A percentile compares a stretch with the other conserved stretches of the same genome.
Conservation (phyloP, 1,139 yeast genomes). For the Candida frijolesensis region DNA sequence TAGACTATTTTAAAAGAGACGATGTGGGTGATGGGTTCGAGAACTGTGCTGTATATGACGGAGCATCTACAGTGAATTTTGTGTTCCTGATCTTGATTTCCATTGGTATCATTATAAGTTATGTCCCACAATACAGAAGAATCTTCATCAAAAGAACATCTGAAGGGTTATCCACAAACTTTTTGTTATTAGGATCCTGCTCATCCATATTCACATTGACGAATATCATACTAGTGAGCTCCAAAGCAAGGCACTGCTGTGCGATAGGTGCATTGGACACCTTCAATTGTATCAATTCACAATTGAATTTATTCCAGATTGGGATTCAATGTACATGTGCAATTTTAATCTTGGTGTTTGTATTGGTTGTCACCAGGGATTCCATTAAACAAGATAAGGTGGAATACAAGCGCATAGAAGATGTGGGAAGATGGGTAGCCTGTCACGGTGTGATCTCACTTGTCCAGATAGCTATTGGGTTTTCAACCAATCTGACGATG, state of each 20-base stretch:
- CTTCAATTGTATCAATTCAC: slow-evolving; percentile 71
- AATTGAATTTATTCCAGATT: slow-evolving; percentile 71
- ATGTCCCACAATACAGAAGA: slow-evolving; percentile 73
- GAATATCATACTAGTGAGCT: slow-evolving; percentile 65
- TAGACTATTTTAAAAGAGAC: not conserved
- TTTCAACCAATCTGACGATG: slow-evolving; percentile 21
- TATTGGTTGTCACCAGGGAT: slow-evolving; percentile 47
- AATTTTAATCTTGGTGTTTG: slow-evolving; percentile 56
- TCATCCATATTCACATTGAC: slow-evolving; percentile 72
- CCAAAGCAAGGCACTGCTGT: slow-evolving; percentile 58
- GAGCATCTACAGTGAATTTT: slow-evolving; percentile 51
- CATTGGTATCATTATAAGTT: slow-evolving; percentile 71
- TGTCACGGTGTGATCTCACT: slow-evolving; percentile 39
- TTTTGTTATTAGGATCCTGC: slow-evolving; percentile 69
- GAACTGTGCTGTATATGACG: slow-evolving; percentile 43
- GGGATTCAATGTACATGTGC: slow-evolving; percentile 70
- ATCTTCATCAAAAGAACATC: slow-evolving; percentile 63
- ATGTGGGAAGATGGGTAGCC: slow-evolving; percentile 42
- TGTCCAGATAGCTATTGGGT: slow-evolving; percentile 34
- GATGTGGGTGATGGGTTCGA: slow-evolving; percentile 14
- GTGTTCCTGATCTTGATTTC: slow-evolving; percentile 56
- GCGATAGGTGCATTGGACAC: slow-evolving; percentile 35
- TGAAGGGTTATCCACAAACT: slow-evolving; percentile 79
- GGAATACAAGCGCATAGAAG: slow-evolving; percentile 46
- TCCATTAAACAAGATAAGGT: slow-evolving; percentile 49